A percentile compares a stretch with the other conserved stretches of the same genome.
Conservation (phyloP, 306 rosid species). For the Erythrophleum fordii region DNA sequence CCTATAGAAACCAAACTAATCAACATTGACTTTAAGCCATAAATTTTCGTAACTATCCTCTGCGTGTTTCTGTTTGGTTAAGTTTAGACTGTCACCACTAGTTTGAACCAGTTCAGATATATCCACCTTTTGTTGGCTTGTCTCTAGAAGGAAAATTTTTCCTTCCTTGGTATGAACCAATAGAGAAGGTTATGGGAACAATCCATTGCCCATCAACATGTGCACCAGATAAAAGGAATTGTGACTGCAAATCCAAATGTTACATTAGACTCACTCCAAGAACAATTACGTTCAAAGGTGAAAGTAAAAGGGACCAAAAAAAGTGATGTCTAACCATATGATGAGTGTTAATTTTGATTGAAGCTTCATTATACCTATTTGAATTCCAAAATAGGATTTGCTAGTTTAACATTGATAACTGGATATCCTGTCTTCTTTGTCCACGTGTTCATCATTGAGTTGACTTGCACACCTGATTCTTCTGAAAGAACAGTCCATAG, state of each 20-base stretch:
- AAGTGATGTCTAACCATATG: neutral
- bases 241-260: constrained; percentile 52
- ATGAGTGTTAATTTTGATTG: constrained; percentile 19
- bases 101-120: constrained; percentile 44
- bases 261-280: constrained; percentile 24
- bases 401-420: constrained; percentile 52
- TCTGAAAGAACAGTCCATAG: constrained; percentile 61
- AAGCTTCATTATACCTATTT: constrained; percentile 56
- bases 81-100: constrained; percentile 27
- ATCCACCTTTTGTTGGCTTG: constrained; percentile 49
- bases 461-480: constrained; percentile 59
- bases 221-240: constrained; percentile 54
- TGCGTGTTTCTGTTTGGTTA: constrained; percentile 27
- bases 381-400: constrained; percentile 48
- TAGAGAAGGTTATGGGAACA: constrained; percentile 59
- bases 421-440: constrained; percentile 75
- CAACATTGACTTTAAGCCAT: constrained; percentile 65
- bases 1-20: constrained; percentile 68
- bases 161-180: constrained; percentile 52
- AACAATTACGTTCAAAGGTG: constrained; percentile 1
- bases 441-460: constrained; percentile 64
- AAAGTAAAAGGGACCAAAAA: neutral
- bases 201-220: constrained; percentile 59
- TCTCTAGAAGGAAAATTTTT: constrained; percentile 55
- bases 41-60: constrained; percentile 37